Evolutionary conservation across 495 filamentous ascomycete genomes (phyloP), one percentile per base, ranked within the genome.

Genomic region (Aspergillus haitiensis): DNA sequence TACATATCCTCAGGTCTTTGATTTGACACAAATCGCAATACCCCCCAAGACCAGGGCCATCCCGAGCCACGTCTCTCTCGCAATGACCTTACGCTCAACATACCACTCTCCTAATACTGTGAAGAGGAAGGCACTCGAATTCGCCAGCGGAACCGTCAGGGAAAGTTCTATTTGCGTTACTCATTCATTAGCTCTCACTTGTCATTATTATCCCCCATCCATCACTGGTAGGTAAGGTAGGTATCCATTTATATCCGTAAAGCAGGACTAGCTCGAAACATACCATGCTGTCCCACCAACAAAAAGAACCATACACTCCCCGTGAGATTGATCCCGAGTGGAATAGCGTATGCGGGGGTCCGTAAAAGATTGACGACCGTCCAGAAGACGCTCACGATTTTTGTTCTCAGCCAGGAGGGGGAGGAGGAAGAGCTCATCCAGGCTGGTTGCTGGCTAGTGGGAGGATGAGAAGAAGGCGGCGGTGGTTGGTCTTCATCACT

Each of bases 271-370:
- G 21, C 21, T 27, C 1, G 21, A 44, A 35, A 83, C 86, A 61
- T 74, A 94, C 92, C 91, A 64, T 93, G 91, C 72, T 92, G 83
- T 55, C 94, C 94, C 78, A 98, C 90, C 61, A 98, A 76, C 64
- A 97, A 71, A 68, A 98, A 98, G 67, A 98, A 98, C 94, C 94
- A 98, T 61, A 98, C 81, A 67, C 91, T 96, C 58, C 94, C 94
- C 36, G 94, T 97, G 64, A 97, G 72, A 67, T 98, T 98, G 32
- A 97, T 78, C 52, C 96, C 74, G 65, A 98, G 70, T 31, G 93
- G 93, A 37, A 96, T 69, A 10, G 91, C 88, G 72, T 98, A 98
- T 31, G 82, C 82, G 48, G 92, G 92, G 57, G 88, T 92, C 47
- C 82, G 75, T 10, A 98, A 73, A 65, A 97, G 73, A 71, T 96